These are phyloP conservation scores for Cymbopogon citratus DNA, from an alignment of 176 grass and related monocot genomes.

Conservation along the genomic window DNA sequence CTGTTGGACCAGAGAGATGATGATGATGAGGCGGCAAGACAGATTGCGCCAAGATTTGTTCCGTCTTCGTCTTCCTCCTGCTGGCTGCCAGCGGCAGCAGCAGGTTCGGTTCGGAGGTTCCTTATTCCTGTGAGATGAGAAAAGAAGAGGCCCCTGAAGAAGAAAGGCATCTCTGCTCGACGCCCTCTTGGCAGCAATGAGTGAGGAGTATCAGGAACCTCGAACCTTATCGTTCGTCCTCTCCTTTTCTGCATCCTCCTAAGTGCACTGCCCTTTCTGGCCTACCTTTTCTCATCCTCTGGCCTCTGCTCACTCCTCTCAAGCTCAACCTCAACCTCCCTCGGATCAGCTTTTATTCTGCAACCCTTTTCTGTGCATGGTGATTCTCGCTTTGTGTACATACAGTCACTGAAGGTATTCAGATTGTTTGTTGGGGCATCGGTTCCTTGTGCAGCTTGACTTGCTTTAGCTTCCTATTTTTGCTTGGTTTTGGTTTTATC, in stretches of 20 bases:
- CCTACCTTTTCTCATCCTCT: conserved; percentile 7
- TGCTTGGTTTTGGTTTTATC: conserved; percentile 1
- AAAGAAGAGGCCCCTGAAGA: neutral
- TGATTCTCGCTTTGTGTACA: conserved; percentile 8
- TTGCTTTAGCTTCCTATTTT: neutral
- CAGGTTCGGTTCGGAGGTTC: neutral
- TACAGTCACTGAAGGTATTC: neutral
- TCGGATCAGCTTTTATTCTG: neutral
- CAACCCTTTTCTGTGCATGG: neutral
- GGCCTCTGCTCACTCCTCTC: neutral
- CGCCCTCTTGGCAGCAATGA: neutral
- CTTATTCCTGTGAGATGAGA: conserved; percentile 17
- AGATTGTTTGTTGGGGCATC: neutral
- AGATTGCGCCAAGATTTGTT: conserved; percentile 4
- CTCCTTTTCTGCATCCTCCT: conserved; percentile 23
- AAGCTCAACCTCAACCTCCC: neutral
- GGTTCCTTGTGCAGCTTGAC: conserved; percentile 5
- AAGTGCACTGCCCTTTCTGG: conserved; percentile 36
- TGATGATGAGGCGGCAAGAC: neutral
- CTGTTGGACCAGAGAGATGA: conserved; percentile 3
- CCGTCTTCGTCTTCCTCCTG: conserved; percentile 26
- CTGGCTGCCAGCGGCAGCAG: neutral
- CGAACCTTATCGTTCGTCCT: conserved; percentile 22
- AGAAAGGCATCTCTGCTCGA: conserved; percentile 40
- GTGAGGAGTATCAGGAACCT: neutral